Percentiles rank a stretch among this genome's conserved stretches.
phyloP scores from a whole-genome alignment of 1,139 yeast species.

The Scheffersomyces lignicola region DNA sequence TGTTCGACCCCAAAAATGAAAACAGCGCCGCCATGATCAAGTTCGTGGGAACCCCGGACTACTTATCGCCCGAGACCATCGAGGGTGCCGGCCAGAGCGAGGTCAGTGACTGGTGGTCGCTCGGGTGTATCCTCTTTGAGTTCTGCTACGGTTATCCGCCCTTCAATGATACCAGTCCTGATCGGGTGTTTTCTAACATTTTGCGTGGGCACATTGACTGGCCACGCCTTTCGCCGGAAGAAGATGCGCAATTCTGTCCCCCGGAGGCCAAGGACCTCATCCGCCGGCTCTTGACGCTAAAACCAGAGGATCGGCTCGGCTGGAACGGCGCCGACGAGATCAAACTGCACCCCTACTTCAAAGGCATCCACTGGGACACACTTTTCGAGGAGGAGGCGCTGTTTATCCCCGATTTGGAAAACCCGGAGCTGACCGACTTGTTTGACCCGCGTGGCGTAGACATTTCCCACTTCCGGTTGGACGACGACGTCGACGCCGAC shows the following conservation, averaged over 20 bases:
- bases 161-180: constrained; percentile 82
- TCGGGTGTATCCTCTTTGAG: constrained; percentile 94
- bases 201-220: constrained; percentile 74
- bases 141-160: constrained; percentile 94
- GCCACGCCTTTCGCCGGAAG: constrained; percentile 71
- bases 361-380: constrained; percentile 70
- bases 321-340: constrained; percentile 77
- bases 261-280: constrained; percentile 77
- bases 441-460: constrained; percentile 91
- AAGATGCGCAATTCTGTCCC: constrained; percentile 55
- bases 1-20: constrained; percentile 68
- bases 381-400: constrained; percentile 77
- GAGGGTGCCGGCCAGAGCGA: constrained; percentile 83
- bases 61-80: constrained; percentile 95
- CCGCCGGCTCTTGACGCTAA: constrained; percentile 54
- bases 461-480: constrained; percentile 59
- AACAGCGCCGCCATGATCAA: constrained; percentile 41
- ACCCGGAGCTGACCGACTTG: constrained; percentile 89
- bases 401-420: constrained; percentile 75
- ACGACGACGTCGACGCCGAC: constrained; percentile 35
- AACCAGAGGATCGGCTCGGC: constrained; percentile 73
- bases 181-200: constrained; percentile 79
- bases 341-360: constrained; percentile 73
- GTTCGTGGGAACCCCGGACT: constrained; percentile 97
- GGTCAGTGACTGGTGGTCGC: constrained; percentile 97